Evolutionary conservation across 176 grass and related monocot genomes (phyloP).

Genomic region (Raddia distichophylla): DNA sequence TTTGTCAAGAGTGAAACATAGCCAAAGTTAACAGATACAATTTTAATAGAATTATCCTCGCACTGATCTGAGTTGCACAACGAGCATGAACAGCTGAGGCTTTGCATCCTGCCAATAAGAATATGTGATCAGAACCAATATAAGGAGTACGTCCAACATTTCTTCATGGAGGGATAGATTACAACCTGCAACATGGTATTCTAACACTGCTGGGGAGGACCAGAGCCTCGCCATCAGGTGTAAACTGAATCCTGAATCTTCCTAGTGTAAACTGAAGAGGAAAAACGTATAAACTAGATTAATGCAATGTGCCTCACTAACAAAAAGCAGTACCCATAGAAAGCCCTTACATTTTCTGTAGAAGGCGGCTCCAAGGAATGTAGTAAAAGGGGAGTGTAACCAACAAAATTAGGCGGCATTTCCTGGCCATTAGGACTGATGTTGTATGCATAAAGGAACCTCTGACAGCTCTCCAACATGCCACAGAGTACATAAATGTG

Average conservation of each 20-base stretch:
- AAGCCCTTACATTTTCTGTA: slow-evolving; percentile 66
- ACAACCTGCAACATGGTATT: slow-evolving; percentile 87
- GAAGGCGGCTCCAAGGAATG: slow-evolving; percentile 51
- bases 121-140: slow-evolving; percentile 43
- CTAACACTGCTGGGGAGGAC: slow-evolving; percentile 63
- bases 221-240: slow-evolving; percentile 62
- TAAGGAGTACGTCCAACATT: slow-evolving; percentile 34
- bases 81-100: slow-evolving; percentile 61
- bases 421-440: slow-evolving; percentile 46
- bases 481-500: slow-evolving; percentile 78
- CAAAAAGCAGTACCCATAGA: neutral
- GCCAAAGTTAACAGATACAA: slow-evolving; percentile 73
- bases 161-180: slow-evolving; percentile 33
- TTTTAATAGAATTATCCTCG: slow-evolving; percentile 66
- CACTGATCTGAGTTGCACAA: slow-evolving; percentile 55
- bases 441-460: slow-evolving; percentile 67
- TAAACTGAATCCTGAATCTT: slow-evolving; percentile 75
- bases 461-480: slow-evolving; percentile 54
- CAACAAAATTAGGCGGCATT: slow-evolving; percentile 64
- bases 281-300: slow-evolving; percentile 20
- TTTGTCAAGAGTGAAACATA: slow-evolving; percentile 67
- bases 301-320: slow-evolving; percentile 13
- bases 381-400: slow-evolving; percentile 65
- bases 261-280: slow-evolving; percentile 61
- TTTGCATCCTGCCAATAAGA: slow-evolving; percentile 57